Evolutionary conservation across 768 basidiomycete species (phyloP), one percentile per base, ranked within the genome.

Genomic region (Tricholoma hemisulphureum): DNA sequence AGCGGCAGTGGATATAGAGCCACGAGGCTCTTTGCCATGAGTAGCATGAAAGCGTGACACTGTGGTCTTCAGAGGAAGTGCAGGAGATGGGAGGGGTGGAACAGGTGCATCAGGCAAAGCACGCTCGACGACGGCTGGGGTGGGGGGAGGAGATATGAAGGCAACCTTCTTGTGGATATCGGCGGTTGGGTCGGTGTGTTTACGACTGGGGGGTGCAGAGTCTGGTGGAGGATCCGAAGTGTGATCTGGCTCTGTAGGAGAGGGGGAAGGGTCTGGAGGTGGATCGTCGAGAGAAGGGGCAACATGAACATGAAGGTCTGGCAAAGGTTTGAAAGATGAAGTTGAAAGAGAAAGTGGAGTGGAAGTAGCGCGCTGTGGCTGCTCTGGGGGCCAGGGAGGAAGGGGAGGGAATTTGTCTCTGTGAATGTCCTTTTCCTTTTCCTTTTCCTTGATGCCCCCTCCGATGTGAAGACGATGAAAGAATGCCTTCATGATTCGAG

Each of bases 111-210:
- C 79, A 48, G 83, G 80, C 55, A 84, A 73, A 52, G 78, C 70
- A 66, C 78, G 80, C 70, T 86, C 83, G 58, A 80, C 75, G 59
- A 75, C 80, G 35, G 77, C 71, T 51, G 87, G 85, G 0, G 89
- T 88, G 26, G 88, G 88, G 13, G 88, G 84, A 50, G 91, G 90
- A 26, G 90, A 91, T 65, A 89, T 80, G 74, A 94, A 94, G 24
- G 91, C 92, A 45, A 94, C 92, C 75, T 92, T 92, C 79, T 94
- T 94, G 67, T 83, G 83, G 29, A 83, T 77, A 62, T 88, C 87
- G 60, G 70, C 70, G 48, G 63, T 58, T 3, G 63, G 65, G 63
- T 74, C 75, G 28, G 71, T 57, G 23, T 63, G 65, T 61, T 80
- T 79, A 55, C 75, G 72, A n/a, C 74, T 72, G 37, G 62, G 65